Evolutionary conservation across 495 filamentous ascomycete species (phyloP).

Genomic region (Hypoxylon fuscum): DNA sequence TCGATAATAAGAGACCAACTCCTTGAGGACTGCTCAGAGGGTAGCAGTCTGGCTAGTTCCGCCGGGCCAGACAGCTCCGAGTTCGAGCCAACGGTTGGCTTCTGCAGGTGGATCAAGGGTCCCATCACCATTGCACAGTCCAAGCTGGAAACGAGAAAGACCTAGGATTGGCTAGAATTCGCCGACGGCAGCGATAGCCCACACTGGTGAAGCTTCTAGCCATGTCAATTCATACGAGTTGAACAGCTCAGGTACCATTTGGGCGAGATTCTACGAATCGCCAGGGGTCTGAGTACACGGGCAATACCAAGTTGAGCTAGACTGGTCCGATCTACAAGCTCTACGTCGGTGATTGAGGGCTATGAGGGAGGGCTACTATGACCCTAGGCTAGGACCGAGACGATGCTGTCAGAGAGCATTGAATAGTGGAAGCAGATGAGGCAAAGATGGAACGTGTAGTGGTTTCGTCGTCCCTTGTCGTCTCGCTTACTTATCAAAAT

Average conservation of each 20-base stretch:
- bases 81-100: conserved; percentile 28
- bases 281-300: conserved; percentile 29
- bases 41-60: conserved; percentile 29
- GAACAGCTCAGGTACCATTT: conserved; percentile 24
- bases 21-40: conserved; percentile 28
- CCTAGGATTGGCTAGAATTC: conserved; percentile 21
- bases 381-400: conserved; percentile 3
- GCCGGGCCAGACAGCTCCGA: conserved; percentile 42
- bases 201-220: conserved; percentile 32
- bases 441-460: conserved; percentile 48
- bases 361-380: conserved; percentile 3
- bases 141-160: conserved; percentile 16
- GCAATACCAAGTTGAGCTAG: conserved; percentile 31
- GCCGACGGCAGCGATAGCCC: conserved; percentile 22
- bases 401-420: conserved; percentile 39
- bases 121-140: conserved; percentile 23
- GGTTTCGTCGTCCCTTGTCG: conserved; percentile 45
- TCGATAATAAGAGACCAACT: conserved; percentile 39
- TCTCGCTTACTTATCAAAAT: conserved; percentile 39
- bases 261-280: conserved; percentile 14
- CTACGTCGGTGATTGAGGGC: neutral
- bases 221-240: conserved; percentile 23
- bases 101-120: conserved; percentile 34
- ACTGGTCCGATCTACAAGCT: conserved; percentile 8
- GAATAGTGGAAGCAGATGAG: conserved; percentile 42